These are phyloP conservation scores for Neurospora sp. DNA, from an alignment of 2,329 filamentous ascomycete species.

Conservation along the genomic window DNA sequence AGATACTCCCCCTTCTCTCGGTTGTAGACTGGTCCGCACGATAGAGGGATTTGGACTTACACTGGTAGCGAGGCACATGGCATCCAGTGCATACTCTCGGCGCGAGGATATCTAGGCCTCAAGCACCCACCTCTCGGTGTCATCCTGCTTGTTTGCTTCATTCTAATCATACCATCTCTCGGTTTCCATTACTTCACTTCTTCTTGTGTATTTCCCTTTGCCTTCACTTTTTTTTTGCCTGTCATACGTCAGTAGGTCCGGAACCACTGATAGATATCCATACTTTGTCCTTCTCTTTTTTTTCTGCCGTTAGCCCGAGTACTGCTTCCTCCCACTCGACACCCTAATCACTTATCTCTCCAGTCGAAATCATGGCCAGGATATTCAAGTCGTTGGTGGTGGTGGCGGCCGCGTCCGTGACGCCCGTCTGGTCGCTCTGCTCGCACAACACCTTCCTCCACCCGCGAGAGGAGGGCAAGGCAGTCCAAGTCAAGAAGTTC, in stretches of 20 bases:
- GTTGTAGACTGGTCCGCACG: background rate
- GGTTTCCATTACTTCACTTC: background rate
- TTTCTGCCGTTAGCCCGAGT: background rate
- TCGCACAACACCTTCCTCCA: conserved; percentile 19
- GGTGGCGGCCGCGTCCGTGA: conserved; percentile 15
- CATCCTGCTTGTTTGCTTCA: background rate
- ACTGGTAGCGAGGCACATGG: background rate
- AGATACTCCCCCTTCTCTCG: background rate
- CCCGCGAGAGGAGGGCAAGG: conserved; percentile 18
- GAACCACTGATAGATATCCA: background rate
- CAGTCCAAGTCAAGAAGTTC: conserved; percentile 23
- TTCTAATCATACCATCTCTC: background rate
- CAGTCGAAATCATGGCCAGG: conserved; percentile 7
- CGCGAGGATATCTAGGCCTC: background rate
- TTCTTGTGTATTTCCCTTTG: background rate
- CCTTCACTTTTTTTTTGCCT: background rate
- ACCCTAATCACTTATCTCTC: background rate
- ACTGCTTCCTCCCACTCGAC: background rate
- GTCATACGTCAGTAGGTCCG: background rate
- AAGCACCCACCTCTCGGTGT: background rate
- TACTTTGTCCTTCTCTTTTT: background rate
- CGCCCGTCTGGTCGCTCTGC: conserved; percentile 18
- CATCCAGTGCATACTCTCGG: background rate
- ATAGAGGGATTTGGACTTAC: background rate
- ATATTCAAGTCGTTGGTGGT: conserved; percentile 12